phyloP scores from a whole-genome alignment of 108 stramenopile genomes.

The Discostella stelligeroides region DNA sequence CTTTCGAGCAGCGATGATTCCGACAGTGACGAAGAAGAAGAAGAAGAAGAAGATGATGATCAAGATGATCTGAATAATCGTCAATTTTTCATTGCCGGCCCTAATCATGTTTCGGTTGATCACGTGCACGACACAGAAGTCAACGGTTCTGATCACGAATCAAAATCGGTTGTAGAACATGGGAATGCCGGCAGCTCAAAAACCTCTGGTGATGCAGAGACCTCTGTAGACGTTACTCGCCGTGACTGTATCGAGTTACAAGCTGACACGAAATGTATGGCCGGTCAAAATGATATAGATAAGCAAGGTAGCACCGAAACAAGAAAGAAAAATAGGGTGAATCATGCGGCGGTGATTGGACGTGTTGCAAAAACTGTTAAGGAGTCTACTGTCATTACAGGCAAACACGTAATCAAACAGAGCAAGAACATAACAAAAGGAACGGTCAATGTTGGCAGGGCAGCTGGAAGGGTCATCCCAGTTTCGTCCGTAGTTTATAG shows the following conservation, averaged over 20 bases:
- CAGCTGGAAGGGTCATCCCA: constrained; percentile 39
- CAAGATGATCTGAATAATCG: constrained; percentile 21
- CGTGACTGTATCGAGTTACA: no score
- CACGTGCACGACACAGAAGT: no score
- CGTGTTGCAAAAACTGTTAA: constrained; percentile 59
- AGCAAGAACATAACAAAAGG: constrained; percentile 62
- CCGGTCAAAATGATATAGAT: constrained; percentile 3
- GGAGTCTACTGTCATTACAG: constrained; percentile 51
- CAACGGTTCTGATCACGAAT: no score
- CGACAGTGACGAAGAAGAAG: no score
- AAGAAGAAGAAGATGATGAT: constrained; percentile 6
- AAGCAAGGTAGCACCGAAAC: neutral
- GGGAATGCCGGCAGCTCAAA: neutral
- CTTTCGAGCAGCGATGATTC: constrained; percentile 47
- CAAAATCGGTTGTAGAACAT: constrained; percentile 16
- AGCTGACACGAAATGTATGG: no score
- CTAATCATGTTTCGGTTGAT: constrained; percentile 22
- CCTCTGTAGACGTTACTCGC: neutral
- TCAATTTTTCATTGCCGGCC: constrained; percentile 28
- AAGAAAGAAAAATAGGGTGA: constrained; percentile 37
- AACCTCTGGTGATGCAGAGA: neutral
- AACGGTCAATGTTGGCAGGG: constrained; percentile 56
- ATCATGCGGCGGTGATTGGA: constrained; percentile 38
- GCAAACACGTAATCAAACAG: constrained; percentile 54
- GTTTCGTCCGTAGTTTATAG: constrained; percentile 33